phyloP scores from a whole-genome alignment of 148 eudicot species.

The Persicaria tinctoria region DNA sequence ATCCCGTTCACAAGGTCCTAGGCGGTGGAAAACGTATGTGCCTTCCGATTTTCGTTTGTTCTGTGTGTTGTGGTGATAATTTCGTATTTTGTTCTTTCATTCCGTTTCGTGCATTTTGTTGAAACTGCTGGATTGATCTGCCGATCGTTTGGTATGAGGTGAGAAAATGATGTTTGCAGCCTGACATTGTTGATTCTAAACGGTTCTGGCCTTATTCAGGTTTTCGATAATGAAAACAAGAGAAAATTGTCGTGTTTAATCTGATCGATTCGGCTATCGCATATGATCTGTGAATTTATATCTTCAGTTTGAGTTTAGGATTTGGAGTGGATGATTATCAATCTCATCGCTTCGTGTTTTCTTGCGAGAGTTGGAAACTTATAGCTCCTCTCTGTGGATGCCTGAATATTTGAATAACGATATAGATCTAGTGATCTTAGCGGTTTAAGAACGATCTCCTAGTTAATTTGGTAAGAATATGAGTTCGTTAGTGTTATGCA shows the following conservation, averaged over 20 bases:
- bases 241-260: neutral
- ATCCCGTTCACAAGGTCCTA: conserved; percentile 68
- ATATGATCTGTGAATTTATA: neutral
- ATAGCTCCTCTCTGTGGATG: neutral
- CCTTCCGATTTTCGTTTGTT: neutral
- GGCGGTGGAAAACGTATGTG: conserved; percentile 78
- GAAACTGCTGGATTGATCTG: neutral
- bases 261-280: neutral
- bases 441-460: neutral
- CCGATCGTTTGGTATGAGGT: neutral
- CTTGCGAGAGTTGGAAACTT: neutral
- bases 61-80: neutral
- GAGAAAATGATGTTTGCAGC: neutral
- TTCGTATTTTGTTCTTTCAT: neutral
- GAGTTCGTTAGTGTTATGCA: neutral
- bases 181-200: neutral
- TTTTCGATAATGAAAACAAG: neutral
- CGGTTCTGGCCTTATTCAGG: neutral
- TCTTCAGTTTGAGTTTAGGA: neutral
- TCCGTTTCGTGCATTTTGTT: neutral
- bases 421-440: neutral
- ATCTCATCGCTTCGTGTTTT: neutral
- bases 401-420: neutral
- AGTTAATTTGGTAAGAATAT: neutral
- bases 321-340: neutral